Percentiles rank a stretch among this genome's conserved stretches.
Conservation (phyloP, 768 basidiomycete genomes). For the Suillus alpinus region DNA sequence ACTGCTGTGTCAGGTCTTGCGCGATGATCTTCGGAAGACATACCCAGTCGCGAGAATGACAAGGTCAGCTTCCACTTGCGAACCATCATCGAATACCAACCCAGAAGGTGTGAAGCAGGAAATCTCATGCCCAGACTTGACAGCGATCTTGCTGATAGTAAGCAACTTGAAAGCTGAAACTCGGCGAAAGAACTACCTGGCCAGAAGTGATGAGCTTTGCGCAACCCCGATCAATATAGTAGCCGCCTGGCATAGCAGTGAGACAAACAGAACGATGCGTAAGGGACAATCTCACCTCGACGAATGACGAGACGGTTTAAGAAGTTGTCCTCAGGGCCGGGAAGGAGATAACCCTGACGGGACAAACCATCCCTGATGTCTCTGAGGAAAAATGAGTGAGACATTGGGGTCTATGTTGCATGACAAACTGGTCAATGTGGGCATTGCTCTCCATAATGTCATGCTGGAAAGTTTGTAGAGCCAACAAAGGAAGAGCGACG, state of each 20-base stretch:
- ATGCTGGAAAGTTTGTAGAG: conserved; percentile 1
- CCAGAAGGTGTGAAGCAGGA: neutral
- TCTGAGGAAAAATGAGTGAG: neutral
- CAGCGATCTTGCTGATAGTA: neutral
- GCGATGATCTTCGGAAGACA: neutral
- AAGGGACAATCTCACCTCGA: neutral
- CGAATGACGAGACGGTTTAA: conserved; percentile 4
- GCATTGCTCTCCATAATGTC: neutral
- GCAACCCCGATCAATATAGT: conserved; percentile 2
- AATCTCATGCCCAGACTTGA: conserved; percentile 1
- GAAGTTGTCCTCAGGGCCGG: neutral
- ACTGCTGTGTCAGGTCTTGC: neutral
- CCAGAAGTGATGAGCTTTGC: conserved; percentile 2
- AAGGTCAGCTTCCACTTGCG: conserved; percentile 2
- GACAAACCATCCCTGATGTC: neutral
- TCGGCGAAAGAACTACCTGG: neutral
- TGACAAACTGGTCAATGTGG: conserved; percentile 4
- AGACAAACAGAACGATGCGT: no score
- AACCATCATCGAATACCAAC: conserved; percentile 1
- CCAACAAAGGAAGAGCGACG: conserved; percentile 5
- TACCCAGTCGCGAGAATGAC: conserved; percentile 3
- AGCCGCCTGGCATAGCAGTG: neutral
- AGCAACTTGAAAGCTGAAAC: neutral
- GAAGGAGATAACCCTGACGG: neutral
- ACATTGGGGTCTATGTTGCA: neutral